Conservation (phyloP, 75 land plant species). For the Ceratopteris richardii region DNA sequence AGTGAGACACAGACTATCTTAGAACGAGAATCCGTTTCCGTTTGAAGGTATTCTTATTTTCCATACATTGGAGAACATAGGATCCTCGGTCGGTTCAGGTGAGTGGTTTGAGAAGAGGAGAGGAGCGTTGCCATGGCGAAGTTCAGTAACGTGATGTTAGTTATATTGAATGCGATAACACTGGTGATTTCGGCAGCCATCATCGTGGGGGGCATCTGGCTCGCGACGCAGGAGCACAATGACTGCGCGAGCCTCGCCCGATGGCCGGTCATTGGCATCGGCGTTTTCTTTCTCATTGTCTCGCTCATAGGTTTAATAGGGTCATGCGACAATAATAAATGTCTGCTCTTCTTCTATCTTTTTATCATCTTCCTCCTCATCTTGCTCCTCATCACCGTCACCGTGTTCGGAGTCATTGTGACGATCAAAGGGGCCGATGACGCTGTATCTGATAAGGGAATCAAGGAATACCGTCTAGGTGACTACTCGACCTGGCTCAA, state of each 20-base stretch:
- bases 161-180: conserved; percentile 32
- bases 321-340: conserved; percentile 25
- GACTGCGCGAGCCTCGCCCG: conserved; percentile 39
- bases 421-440: conserved; percentile 31
- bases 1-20: too few species aligned
- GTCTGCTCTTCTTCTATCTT: conserved; percentile 39
- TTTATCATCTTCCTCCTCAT: conserved; percentile 41
- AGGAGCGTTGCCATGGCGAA: too few species aligned
- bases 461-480: conserved; percentile 50
- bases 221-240: conserved; percentile 30
- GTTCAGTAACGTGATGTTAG: too few species aligned
- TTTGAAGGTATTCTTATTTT: too few species aligned
- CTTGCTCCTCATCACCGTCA: conserved; percentile 29
- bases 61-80: too few species aligned
- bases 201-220: conserved; percentile 59
- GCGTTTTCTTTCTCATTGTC: conserved; percentile 38
- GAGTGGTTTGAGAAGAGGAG: too few species aligned
- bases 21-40: too few species aligned
- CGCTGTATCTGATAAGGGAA: conserved; percentile 32
- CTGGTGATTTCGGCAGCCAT: conserved; percentile 43
- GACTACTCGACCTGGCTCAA: conserved; percentile 67
- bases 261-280: conserved; percentile 48
- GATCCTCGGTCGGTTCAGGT: too few species aligned
- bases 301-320: conserved; percentile 45
- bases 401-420: conserved; percentile 44